Conservation (phyloP, 441 rosid species). For the Aleurites moluccanus region DNA sequence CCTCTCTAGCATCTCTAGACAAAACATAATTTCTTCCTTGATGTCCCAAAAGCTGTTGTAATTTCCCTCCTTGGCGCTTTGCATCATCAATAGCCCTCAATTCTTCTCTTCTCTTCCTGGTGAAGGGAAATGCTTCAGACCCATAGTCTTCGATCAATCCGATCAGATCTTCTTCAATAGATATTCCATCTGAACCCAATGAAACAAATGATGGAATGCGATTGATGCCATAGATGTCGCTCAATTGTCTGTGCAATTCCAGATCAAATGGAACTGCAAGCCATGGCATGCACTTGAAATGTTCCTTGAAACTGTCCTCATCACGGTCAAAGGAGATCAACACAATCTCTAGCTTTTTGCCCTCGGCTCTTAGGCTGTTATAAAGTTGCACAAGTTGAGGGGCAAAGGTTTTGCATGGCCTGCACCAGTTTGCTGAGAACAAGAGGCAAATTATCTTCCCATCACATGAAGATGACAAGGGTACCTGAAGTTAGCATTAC, state of each 20-base stretch:
- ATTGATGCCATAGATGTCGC: slow-evolving; percentile 40
- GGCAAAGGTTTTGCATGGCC: slow-evolving; percentile 64
- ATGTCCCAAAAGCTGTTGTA: slow-evolving; percentile 56
- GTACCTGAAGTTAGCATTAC: slow-evolving; percentile 44
- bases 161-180: slow-evolving; percentile 53
- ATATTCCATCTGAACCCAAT: slow-evolving; percentile 42
- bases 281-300: slow-evolving; percentile 81
- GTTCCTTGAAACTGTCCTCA: slow-evolving; percentile 54
- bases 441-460: slow-evolving; percentile 60
- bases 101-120: slow-evolving; percentile 56
- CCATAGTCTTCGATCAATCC: slow-evolving; percentile 70
- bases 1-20: slow-evolving; percentile 55
- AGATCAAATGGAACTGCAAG: slow-evolving; percentile 64
- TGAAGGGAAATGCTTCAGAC: slow-evolving; percentile 70
- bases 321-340: slow-evolving; percentile 69
- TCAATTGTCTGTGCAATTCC: slow-evolving; percentile 41
- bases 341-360: slow-evolving; percentile 61
- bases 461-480: slow-evolving; percentile 44
- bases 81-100: slow-evolving; percentile 55
- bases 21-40: slow-evolving; percentile 51
- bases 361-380: slow-evolving; percentile 39
- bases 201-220: slow-evolving; percentile 67
- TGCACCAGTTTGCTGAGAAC: slow-evolving; percentile 89
- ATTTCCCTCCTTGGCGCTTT: slow-evolving; percentile 55
- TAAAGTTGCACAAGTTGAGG: slow-evolving; percentile 66